Base-by-base conservation (phyloP, 1,284 basidiomycete genomes). In the Apiotrichum domesticum region DNA sequence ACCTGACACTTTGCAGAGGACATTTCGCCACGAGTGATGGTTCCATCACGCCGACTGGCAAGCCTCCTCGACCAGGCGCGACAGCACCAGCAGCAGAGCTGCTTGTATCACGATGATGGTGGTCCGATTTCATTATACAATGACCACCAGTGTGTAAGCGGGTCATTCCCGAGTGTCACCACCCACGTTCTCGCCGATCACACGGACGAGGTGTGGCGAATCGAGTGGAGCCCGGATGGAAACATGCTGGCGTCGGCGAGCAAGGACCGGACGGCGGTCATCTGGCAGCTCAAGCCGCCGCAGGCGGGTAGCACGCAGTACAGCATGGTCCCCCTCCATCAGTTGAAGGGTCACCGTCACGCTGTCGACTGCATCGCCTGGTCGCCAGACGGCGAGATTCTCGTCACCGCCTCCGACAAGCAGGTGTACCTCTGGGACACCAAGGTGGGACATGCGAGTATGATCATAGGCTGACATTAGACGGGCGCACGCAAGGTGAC, bases 141-240 rank as follows among this genome's bases (percentile, higher is more conserved):
- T 51, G 91, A 98, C 72, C 91, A 96, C 73, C 77, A 81, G 46
- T 94, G 92, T 76, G 84, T 86, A 62, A 83, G 86, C 67, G 82
- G 83, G 45, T 82, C 83, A 42, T 98, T 98, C 78, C 95, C 95
- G 10, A 83, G 84, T 35, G 80, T 87, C 34, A 91, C 88, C 7
- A 91, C 90, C 2, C 86, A 87, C 32, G 86, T 93, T 43, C 79
- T 98, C 48, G 82, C 85, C 43, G 88, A 87, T 35, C 95, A 98
- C 75, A 82, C 80, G 11, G 90, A 97, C 70, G 92, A 98, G 73
- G 92, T 98, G 11, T 98, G 95, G 94, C 85, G 88, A 67, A 78
- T 98, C 59, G 87, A 87, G 70, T 98, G 94, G 90, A 96, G 92
- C 73, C 89, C 92, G 66, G 85, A 87, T 70, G 95, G 96, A 4